Evolutionary conservation across 371 early-diverging fungal genomes (phyloP), one percentile per base, ranked within the genome.

Genomic region (Chytridium lagenaria): DNA sequence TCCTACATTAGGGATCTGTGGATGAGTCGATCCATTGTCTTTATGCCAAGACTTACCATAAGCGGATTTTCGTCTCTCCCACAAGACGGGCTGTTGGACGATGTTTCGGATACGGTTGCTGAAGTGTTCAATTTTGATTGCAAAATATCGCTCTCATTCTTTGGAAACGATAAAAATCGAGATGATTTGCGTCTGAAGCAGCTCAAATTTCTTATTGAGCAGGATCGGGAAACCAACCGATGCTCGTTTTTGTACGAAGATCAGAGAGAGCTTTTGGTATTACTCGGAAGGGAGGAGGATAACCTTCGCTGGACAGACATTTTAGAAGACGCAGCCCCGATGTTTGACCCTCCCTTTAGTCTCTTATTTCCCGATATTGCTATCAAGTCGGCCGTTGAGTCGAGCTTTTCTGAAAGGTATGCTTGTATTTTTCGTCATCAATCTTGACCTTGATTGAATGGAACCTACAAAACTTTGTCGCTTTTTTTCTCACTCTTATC

Each of bases 121-220:
- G 93, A 94, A 74, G 90, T 92, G 0, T 91, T 92, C 0, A 87
- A 81, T 36, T 70, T 87, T 2, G 85, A 88, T 31, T 81, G 86
- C 1, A 89, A 89, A 0, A 74, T 91, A 40, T 87, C 90, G 51
- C 71, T 91, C 2, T 87, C 90, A 1, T 71, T 91, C 0, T 91
- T 88, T 55, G 76, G 84, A 16, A 88, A 88, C 28, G 84, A 87
- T 0, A 86, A 90, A 1, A 80, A 85, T 40, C 89, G 92, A 89
- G 77, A 80, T 50, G 84, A 83, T 26, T 59, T 77, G 33, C 78
- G 90, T 36, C 76, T 76, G 15, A 83, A 82, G 38, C 93, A 92
- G 71, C 88, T 89, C 61, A 80, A 81, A 2, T 92, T 87, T 78
- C 82, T 94, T 49, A 79, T 81, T 19, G 80, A 82, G 0, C 90